These are phyloP conservation scores for Colletotrichum kahawae DNA, from an alignment of 2,329 filamentous ascomycete genomes.

Conservation along the genomic window DNA sequence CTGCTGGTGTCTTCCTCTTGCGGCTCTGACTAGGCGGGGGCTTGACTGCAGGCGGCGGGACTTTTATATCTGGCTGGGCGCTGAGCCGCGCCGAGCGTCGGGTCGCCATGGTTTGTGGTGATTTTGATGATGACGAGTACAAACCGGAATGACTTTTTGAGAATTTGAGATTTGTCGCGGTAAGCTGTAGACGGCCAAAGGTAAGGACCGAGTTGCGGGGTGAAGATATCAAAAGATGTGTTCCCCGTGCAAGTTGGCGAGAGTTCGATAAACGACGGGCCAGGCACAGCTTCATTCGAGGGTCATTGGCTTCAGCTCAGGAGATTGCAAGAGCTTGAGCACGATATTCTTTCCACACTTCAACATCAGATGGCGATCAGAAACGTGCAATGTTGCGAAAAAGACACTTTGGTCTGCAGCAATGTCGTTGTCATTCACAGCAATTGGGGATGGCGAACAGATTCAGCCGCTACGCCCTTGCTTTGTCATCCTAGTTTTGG, in stretches of 20 bases:
- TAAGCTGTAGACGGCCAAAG: not conserved
- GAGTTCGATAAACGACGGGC: not conserved
- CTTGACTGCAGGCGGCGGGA: slow-evolving; percentile 22
- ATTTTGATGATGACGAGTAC: not conserved
- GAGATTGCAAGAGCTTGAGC: not conserved
- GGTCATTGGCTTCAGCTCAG: not conserved
- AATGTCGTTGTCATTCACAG: not conserved
- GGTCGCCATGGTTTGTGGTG: slow-evolving; percentile 25
- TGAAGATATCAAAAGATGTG: not conserved
- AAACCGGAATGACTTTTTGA: not conserved
- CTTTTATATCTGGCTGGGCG: slow-evolving; percentile 27
- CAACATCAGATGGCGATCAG: not conserved
- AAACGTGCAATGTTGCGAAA: not conserved
- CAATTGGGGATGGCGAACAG: not conserved
- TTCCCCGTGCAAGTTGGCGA: not conserved
- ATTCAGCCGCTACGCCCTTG: slow-evolving; percentile 1
- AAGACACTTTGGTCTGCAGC: not conserved
- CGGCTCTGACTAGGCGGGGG: slow-evolving; percentile 27
- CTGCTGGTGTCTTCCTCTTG: slow-evolving; percentile 38
- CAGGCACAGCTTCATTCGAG: not conserved
- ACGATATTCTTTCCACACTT: rapidly evolving
- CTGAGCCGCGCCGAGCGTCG: slow-evolving; percentile 48
- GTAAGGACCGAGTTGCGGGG: not conserved
- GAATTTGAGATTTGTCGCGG: not conserved
- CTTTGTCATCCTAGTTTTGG: slow-evolving; percentile 12